phyloP scores from a whole-genome alignment of 352 stramenopile genomes.

The Pilasporangium apinafurcum region DNA sequence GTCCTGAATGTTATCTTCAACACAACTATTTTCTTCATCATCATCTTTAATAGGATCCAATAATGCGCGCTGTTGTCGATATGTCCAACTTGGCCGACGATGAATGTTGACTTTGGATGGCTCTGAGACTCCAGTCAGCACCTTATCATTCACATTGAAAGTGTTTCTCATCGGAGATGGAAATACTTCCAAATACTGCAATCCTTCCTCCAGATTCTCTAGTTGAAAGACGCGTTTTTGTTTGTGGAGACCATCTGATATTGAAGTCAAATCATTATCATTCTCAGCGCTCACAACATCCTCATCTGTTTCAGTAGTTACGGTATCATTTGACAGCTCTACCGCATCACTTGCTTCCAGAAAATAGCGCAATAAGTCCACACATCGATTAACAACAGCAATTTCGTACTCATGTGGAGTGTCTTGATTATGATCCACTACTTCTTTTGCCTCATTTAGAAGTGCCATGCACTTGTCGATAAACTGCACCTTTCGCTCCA shows the following conservation, averaged over 20 bases:
- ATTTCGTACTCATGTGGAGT: neutral
- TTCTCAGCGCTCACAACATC: too few species aligned
- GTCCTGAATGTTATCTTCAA: constrained; percentile 1
- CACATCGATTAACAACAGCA: constrained; percentile 39
- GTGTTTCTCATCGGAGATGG: constrained; percentile 73
- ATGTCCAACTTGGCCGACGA: constrained; percentile 57
- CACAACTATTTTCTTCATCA: constrained; percentile 18
- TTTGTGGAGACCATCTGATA: too few species aligned
- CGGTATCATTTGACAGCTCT: neutral
- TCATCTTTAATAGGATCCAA: constrained; percentile 49
- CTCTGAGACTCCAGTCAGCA: neutral
- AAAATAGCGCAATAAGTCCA: constrained; percentile 70
- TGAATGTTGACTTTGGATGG: constrained; percentile 10
- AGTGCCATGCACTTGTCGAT: constrained; percentile 55
- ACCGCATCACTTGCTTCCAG: constrained; percentile 33
- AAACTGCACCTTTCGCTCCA: constrained; percentile 35
- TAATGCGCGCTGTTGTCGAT: constrained; percentile 43
- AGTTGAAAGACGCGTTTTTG: constrained; percentile 11
- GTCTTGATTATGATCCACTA: constrained; percentile 1
- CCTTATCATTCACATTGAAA: too few species aligned
- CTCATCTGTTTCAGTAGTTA: neutral
- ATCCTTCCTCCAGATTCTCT: constrained; percentile 49
- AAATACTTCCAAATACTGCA: constrained; percentile 50
- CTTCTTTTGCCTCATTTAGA: constrained; percentile 20
- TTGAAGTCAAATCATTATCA: too few species aligned